Evolutionary conservation across 768 basidiomycete genomes (phyloP).

Genomic region (Leccinum olivaceopallidum): DNA sequence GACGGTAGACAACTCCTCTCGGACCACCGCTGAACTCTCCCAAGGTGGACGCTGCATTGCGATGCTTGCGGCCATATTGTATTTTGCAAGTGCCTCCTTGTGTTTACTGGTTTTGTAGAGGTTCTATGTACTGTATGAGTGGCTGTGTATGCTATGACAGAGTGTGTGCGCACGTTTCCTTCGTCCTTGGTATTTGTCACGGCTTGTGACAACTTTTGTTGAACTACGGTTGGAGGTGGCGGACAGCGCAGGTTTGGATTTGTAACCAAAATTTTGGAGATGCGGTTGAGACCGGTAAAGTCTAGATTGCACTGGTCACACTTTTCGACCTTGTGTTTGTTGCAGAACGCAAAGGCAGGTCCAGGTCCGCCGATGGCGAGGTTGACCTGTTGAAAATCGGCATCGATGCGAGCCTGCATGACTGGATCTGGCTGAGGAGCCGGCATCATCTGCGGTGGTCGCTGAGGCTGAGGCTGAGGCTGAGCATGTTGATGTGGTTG

Average conservation of each 20-base stretch:
- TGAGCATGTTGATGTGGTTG: constrained; percentile 53
- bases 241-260: constrained; percentile 75
- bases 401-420: constrained; percentile 76
- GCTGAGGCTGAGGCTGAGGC: constrained; percentile 34
- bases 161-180: constrained; percentile 75
- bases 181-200: constrained; percentile 87
- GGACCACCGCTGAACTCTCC: constrained; percentile 79
- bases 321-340: constrained; percentile 66
- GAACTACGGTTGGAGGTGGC: constrained; percentile 76
- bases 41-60: constrained; percentile 85
- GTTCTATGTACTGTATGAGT: constrained; percentile 44
- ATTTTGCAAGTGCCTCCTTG: constrained; percentile 71
- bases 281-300: constrained; percentile 73
- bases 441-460: constrained; percentile 43
- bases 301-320: constrained; percentile 75
- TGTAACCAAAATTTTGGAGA: constrained; percentile 65
- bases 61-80: constrained; percentile 74
- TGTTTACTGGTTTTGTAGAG: constrained; percentile 77
- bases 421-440: constrained; percentile 63
- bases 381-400: constrained; percentile 60
- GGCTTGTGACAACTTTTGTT: constrained; percentile 71
- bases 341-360: constrained; percentile 58
- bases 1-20: constrained; percentile 89
- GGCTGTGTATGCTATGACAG: background rate
- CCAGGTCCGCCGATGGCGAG: constrained; percentile 56